phyloP scores from a whole-genome alignment of 192 early-diverging fungal genomes.

The Piromyces finnis region DNA sequence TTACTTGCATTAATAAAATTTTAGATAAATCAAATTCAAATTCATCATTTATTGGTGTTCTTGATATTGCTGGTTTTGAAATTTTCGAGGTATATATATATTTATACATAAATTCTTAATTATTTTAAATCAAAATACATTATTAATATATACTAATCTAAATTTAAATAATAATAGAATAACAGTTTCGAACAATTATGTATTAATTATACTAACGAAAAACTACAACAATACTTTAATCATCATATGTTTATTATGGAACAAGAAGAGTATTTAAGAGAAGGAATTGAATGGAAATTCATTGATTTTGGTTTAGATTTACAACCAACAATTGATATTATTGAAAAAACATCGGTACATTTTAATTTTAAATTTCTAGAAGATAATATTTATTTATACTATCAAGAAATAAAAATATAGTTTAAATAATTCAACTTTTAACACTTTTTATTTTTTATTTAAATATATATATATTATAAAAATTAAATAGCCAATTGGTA shows the following conservation, averaged over 20 bases:
- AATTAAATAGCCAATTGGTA: constrained; percentile 52
- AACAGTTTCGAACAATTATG: constrained; percentile 98
- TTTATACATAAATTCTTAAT: no score
- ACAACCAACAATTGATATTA: constrained; percentile 94
- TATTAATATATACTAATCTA: no score
- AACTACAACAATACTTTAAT: constrained; percentile 98
- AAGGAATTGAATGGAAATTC: constrained; percentile 96
- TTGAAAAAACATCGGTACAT: constrained; percentile 67
- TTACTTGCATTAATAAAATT: constrained; percentile 70
- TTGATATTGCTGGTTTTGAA: constrained; percentile 99
- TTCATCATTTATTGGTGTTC: constrained; percentile 78
- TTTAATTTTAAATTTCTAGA: background rate
- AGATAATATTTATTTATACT: no score
- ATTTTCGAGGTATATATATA: constrained; percentile 65
- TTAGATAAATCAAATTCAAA: constrained; percentile 43
- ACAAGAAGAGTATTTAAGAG: constrained; percentile 91
- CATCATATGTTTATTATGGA: constrained; percentile 98
- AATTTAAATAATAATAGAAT: constrained; percentile 14
- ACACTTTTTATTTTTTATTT: no score
- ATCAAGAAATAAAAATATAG: no score
- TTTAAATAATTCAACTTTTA: no score
- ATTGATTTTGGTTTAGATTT: constrained; percentile 95
- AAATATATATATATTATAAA: no score
- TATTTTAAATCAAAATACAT: no score
- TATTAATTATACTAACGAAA: constrained; percentile 99